A percentile compares a stretch with the other conserved stretches of the same genome.
Evolutionary conservation across 202 grass and related monocot genomes (phyloP).

Genomic region (Panicum virgatum): DNA sequence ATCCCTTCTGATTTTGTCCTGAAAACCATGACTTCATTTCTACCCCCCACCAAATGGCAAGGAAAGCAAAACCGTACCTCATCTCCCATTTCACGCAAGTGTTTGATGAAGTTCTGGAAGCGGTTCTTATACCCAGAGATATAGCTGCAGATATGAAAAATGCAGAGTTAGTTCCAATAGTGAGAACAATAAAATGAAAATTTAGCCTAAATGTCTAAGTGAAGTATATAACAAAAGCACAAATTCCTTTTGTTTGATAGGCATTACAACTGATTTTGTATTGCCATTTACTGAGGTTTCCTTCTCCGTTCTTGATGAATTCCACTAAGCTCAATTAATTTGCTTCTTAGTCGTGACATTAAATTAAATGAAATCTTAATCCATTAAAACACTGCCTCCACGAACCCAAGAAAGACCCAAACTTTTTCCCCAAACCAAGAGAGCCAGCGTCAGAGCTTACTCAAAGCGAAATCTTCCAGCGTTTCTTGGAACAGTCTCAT

Average conservation of each 20-base stretch:
- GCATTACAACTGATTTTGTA: neutral
- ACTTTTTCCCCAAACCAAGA: constrained; percentile 8
- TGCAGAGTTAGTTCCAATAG: constrained; percentile 1
- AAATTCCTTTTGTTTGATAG: neutral
- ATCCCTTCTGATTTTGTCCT: neutral
- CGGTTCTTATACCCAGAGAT: constrained; percentile 94
- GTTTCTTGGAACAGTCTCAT: neutral
- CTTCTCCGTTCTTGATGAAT: neutral
- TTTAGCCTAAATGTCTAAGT: neutral
- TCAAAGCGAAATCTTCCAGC: neutral
- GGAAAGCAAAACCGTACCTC: constrained; percentile 43
- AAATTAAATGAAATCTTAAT: neutral
- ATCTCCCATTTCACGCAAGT: constrained; percentile 92
- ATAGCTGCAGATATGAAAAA: constrained; percentile 55
- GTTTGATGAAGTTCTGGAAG: constrained; percentile 95
- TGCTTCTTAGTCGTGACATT: neutral
- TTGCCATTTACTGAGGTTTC: neutral
- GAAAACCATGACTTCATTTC: neutral
- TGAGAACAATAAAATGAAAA: neutral
- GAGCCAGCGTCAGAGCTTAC: neutral
- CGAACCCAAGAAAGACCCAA: constrained; percentile 12
- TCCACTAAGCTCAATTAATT: neutral
- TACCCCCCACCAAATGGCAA: neutral
- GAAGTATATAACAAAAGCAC: neutral
- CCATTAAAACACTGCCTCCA: neutral